Percentiles rank a stretch among this genome's conserved stretches.
phyloP scores from a whole-genome alignment of 2,329 filamentous ascomycete species.

The Hypoxylon sp. region DNA sequence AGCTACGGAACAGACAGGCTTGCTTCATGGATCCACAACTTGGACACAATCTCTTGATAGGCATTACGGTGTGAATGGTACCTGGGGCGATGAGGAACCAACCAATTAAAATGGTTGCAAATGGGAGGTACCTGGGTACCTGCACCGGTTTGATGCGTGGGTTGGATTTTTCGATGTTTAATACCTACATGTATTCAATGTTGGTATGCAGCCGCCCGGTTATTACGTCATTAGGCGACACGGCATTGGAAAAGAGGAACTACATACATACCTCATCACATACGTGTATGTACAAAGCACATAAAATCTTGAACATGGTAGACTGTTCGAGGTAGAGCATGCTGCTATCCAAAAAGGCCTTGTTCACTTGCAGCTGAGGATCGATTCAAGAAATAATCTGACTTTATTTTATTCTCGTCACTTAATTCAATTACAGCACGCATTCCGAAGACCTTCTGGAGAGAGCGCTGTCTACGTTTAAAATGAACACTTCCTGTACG shows the following conservation, averaged over 20 bases:
- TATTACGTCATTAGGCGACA: slow-evolving; percentile 2
- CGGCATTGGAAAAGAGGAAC: neutral
- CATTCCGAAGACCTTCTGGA: no score
- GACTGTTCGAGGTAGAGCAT: neutral
- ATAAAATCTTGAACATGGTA: neutral
- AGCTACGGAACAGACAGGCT: slow-evolving; percentile 1
- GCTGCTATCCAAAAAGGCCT: no score
- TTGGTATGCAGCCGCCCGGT: neutral
- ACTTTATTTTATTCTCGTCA: no score
- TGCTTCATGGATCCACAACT: slow-evolving; percentile 9
- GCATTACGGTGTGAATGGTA: neutral
- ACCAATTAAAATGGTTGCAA: neutral
- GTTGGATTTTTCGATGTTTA: no score
- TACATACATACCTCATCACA: neutral
- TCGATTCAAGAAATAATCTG: no score
- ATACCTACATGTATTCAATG: neutral
- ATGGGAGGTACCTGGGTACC: neutral
- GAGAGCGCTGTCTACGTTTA: no score
- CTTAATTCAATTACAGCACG: no score
- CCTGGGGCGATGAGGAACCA: neutral
- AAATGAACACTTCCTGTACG: no score
- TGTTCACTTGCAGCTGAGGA: no score
- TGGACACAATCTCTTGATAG: neutral
- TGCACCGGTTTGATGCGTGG: no score
- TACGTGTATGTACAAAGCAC: neutral